Base-by-base conservation (phyloP, 768 basidiomycete genomes). In the Auriculariales sp. region DNA sequence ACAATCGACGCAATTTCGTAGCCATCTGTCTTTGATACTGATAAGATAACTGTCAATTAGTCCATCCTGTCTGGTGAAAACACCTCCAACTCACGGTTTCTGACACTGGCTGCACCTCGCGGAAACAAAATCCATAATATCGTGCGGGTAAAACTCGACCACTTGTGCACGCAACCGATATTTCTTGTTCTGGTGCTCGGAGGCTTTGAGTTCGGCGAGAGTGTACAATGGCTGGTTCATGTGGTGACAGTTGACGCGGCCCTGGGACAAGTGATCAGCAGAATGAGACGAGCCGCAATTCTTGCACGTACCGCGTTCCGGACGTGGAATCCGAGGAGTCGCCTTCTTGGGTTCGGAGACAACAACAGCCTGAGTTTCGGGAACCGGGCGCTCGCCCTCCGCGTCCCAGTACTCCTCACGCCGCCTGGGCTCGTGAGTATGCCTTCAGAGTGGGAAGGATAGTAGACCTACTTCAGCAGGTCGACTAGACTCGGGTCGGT, bases 71-170 rank as follows among this genome's bases (percentile, higher is more conserved):
- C 14, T 27, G 31, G 32, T n/a, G n/a, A n/a, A n/a, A n/a, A n/a
- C n/a, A n/a, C n/a, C n/a, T n/a, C n/a, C 19, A 12, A 59, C 71
- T 56, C 53, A 82, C 83, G 68, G 61, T 47, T 64, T 57, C 6
- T 70, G 56, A 61, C 83, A 85, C 3, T 67, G 69, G 5, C 64
- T 66, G 60, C 82, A 86, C 32, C 64, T 63, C 30, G 73, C 62
- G 24, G 66, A 62, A 30, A 73, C 68, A 14, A 70, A 75, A 14
- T 79, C 69, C 25, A 62, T 54, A 27, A 82, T 56, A 27, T 68
- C 57, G 28, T 68, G 63, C 1, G 83, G 83, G 55, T 68, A 71
- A 56, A 74, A 81, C 55, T 79, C 77, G 7, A 74, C 56, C 2
- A 72, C 22, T 19, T 15, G 39, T 9, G 14, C 39, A 4, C 19